Conservation (phyloP, 768 basidiomycete genomes). For the Phylloporus sp. region DNA sequence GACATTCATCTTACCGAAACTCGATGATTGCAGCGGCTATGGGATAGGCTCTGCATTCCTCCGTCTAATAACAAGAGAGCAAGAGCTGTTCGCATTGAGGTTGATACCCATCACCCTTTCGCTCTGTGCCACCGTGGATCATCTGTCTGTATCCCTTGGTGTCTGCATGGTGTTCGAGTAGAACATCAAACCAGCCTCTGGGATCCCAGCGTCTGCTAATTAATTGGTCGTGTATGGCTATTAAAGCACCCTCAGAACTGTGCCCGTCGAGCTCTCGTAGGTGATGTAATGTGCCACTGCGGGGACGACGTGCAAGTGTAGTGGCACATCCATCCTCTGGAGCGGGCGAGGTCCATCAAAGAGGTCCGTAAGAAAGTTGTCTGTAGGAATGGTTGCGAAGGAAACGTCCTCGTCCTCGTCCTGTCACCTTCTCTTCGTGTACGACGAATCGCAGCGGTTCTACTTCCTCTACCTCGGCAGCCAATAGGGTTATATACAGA, state of each 20-base stretch:
- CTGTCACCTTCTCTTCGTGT: background rate
- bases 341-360: background rate
- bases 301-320: background rate
- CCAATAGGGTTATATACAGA: background rate
- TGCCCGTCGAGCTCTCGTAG: background rate
- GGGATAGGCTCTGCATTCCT: too few relatives aligned
- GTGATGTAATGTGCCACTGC: background rate
- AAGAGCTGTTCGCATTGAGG: constrained; percentile 43
- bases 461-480: background rate
- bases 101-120: constrained; percentile 52
- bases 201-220: too few relatives aligned
- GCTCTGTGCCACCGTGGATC: constrained; percentile 72
- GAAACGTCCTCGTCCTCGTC: background rate
- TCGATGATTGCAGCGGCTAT: constrained; percentile 62
- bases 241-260: background rate
- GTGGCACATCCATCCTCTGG: background rate
- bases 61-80: background rate
- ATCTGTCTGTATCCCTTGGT: constrained; percentile 62
- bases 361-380: background rate
- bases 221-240: too few relatives aligned
- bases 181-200: too few relatives aligned
- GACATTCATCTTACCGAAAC: constrained; percentile 42
- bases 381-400: background rate
- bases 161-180: too few relatives aligned
- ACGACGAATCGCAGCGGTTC: background rate